Conservation (phyloP, 192 early-diverging fungal species). For the Coemansia sp. region DNA sequence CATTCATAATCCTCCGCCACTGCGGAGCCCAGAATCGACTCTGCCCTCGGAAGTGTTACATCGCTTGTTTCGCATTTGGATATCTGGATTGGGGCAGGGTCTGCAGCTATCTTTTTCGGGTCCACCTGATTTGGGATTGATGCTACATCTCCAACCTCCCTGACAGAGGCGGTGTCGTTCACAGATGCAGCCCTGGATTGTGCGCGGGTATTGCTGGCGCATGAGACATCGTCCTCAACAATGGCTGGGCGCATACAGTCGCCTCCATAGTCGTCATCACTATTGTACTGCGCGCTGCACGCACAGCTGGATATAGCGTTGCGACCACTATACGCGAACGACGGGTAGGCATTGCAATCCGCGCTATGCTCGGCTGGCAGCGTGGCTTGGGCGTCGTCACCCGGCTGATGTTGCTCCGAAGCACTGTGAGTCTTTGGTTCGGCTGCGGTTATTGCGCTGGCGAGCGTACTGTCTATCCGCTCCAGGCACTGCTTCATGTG, state of each 20-base stretch:
- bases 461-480: conserved; percentile 14
- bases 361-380: not conserved
- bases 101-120: not conserved
- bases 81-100: not conserved
- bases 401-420: not conserved
- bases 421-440: not conserved
- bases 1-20: not conserved
- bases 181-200: not conserved
- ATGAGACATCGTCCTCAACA: not conserved
- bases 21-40: not conserved
- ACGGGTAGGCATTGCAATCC: not conserved
- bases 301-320: not conserved
- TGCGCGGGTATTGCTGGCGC: conserved; percentile 7
- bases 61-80: not conserved
- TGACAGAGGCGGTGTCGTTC: not conserved
- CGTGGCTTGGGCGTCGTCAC: not conserved
- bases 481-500: conserved; percentile 17
- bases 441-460: conserved; percentile 1
- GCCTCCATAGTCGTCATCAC: conserved; percentile 2
- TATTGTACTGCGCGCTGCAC: not conserved
- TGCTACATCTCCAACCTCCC: not conserved
- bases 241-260: not conserved
- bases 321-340: not conserved
- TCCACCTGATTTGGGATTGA: not conserved
- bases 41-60: conserved; percentile 5